Evolutionary conservation across 768 basidiomycete genomes (phyloP).

Genomic region (Lyophyllum shimeji): DNA sequence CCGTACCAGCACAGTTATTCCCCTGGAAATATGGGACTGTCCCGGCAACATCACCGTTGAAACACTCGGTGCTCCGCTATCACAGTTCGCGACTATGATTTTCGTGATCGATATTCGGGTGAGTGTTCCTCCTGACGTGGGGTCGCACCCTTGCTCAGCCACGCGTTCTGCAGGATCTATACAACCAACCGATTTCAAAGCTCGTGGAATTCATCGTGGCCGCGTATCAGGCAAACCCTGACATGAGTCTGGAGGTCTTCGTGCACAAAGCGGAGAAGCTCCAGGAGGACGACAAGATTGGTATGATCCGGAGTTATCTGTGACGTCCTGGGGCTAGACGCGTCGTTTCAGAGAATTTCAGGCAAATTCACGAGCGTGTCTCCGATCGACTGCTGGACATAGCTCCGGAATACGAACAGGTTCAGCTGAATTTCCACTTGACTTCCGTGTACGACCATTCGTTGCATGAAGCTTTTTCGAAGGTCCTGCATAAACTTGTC

Average conservation of each 20-base stretch:
- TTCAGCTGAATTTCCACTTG: constrained; percentile 83
- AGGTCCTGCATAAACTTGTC: constrained; percentile 83
- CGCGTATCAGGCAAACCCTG: constrained; percentile 72
- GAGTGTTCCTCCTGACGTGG: constrained; percentile 23
- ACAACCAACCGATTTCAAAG: constrained; percentile 79
- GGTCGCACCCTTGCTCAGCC: background rate
- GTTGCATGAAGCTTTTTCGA: constrained; percentile 89
- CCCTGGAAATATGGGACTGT: constrained; percentile 94
- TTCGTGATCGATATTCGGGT: constrained; percentile 97
- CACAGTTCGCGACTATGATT: constrained; percentile 80
- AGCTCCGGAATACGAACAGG: constrained; percentile 71
- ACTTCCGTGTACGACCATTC: constrained; percentile 94
- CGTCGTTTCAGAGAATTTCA: constrained; percentile 70
- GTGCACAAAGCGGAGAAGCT: constrained; percentile 94
- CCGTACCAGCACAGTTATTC: constrained; percentile 75
- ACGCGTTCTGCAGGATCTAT: constrained; percentile 60
- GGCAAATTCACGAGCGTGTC: constrained; percentile 86
- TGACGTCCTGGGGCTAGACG: background rate
- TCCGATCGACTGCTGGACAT: constrained; percentile 80
- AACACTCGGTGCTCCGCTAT: constrained; percentile 71
- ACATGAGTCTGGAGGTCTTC: constrained; percentile 85
- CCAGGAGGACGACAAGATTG: constrained; percentile 88
- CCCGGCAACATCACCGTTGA: constrained; percentile 84
- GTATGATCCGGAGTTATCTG: constrained; percentile 37
- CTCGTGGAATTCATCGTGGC: constrained; percentile 81